Conservation (phyloP, 176 grass and related monocot species). For the Oryza longistaminata region DNA sequence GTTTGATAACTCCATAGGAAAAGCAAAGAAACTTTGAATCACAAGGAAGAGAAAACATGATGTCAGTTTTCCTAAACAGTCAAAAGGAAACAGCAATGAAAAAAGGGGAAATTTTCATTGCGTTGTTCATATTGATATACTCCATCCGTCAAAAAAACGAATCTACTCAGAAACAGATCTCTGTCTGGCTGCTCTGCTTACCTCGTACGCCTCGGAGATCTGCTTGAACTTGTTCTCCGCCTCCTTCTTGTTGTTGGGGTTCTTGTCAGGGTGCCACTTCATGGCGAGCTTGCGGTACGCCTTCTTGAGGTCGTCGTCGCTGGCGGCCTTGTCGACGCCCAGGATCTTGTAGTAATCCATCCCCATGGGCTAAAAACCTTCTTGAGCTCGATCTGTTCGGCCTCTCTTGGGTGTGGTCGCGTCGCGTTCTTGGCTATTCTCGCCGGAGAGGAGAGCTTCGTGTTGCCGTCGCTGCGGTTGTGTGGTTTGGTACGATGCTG, state of each 20-base stretch:
- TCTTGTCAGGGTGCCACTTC: slow-evolving; percentile 99
- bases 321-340: slow-evolving; percentile 73
- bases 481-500: not conserved
- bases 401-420: not conserved
- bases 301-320: slow-evolving; percentile 96
- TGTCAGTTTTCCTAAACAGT: too few relatives aligned
- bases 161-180: not conserved
- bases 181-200: slow-evolving; percentile 16
- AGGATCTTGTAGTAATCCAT: slow-evolving; percentile 92
- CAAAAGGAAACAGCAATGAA: not conserved
- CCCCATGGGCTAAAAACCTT: slow-evolving; percentile 50
- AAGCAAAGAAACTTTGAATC: too few relatives aligned
- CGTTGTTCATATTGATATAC: too few relatives aligned
- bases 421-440: not conserved
- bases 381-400: not conserved
- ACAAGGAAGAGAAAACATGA: too few relatives aligned
- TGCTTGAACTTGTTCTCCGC: slow-evolving; percentile 97
- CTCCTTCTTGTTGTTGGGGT: slow-evolving; percentile 92
- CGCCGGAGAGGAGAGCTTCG: not conserved
- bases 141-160: not conserved
- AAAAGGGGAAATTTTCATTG: not conserved
- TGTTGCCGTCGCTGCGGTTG: not conserved
- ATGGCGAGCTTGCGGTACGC: slow-evolving; percentile 97
- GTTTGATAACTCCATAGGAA: too few relatives aligned
- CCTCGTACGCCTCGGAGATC: slow-evolving; percentile 98